Evolutionary conservation across 164 flowering plant genomes (phyloP).

Genomic region (Piper longum): DNA sequence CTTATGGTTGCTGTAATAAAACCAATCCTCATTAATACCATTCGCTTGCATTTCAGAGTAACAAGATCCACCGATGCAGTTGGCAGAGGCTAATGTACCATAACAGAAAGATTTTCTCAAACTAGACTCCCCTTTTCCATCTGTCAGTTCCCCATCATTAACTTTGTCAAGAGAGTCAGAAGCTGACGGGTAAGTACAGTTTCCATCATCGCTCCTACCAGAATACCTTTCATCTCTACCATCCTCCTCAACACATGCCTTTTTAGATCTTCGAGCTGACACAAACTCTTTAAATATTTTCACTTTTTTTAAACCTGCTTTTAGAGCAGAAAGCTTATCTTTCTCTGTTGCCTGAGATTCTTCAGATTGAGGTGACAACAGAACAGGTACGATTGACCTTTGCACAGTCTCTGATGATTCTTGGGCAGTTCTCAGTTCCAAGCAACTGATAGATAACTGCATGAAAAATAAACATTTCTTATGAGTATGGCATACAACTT

Average conservation of each 20-base stretch:
- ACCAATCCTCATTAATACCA: constrained; percentile 60
- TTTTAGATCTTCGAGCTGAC: constrained; percentile 61
- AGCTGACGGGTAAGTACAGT: constrained; percentile 62
- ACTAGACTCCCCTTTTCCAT: constrained; percentile 33
- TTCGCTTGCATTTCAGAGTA: constrained; percentile 36
- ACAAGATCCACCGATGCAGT: constrained; percentile 58
- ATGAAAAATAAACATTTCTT: not conserved
- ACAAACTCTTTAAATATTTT: constrained; percentile 74
- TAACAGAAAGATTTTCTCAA: constrained; percentile 79
- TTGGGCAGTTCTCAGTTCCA: constrained; percentile 52
- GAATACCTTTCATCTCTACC: constrained; percentile 68
- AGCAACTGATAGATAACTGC: constrained; percentile 47
- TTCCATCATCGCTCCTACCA: constrained; percentile 65
- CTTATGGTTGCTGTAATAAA: constrained; percentile 74
- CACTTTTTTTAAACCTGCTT: constrained; percentile 89
- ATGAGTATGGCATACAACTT: no score
- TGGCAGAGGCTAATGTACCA: constrained; percentile 79
- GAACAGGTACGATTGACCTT: constrained; percentile 37
- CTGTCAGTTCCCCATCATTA: constrained; percentile 66
- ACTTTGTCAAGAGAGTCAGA: constrained; percentile 60
- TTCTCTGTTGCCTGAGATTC: constrained; percentile 43
- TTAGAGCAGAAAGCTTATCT: constrained; percentile 86
- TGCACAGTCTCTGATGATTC: constrained; percentile 38
- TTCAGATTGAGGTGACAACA: constrained; percentile 32
- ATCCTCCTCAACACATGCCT: constrained; percentile 67